Base-by-base conservation (phyloP, 495 filamentous ascomycete genomes). In the Lepidopterella palustris region DNA sequence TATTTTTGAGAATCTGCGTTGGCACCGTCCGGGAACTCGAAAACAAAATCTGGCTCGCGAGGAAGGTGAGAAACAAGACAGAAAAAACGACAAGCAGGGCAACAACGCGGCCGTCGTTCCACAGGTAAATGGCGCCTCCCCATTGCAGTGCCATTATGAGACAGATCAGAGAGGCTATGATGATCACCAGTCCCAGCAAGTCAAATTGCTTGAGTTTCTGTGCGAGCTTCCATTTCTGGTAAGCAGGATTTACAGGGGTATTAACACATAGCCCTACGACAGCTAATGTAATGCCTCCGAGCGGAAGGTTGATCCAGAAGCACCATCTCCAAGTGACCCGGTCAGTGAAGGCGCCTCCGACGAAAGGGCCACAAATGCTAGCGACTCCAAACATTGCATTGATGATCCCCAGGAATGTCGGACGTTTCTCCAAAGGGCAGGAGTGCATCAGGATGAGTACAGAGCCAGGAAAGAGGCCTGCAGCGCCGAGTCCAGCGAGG, bases 61-160 rank as follows among this genome's bases (percentile, higher is more conserved):
- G 67, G 68, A 96, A 96, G 31, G 70, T 57, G 51, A 78, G 58
- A 31, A 84, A 75, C 21, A 95, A 73, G 3, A 92, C 71, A 20
- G 76, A 86, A 54, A 84, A 87, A 18, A 88, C 68, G 10, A 88
- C 78, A 53, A 95, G 84, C 2, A 93, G 77, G 2, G 79, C 80
- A 53, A 92, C 87, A 62, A 92, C 84, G 13, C 83, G 82, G 49
- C 77, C 80, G 58, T 78, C 78, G 45, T 59, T 68, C 90, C 89
- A 95, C 0, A 73, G 57, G 61, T 92, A 90, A 26, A 74, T 80
- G 0, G 79, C 77, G 3, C 90, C 90, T 40, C 89, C 90, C 90
- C 90, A 95, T 70, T 93, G 88, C 15, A 96, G 76, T 0, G 90
- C 91, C 0, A 96, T 76, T 13, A 95, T 70, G 1, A 92, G 72